A percentile compares a stretch with the other conserved stretches of the same genome.
phyloP scores from a whole-genome alignment of 1,284 basidiomycete species.

The Cryptococcus sp. region DNA sequence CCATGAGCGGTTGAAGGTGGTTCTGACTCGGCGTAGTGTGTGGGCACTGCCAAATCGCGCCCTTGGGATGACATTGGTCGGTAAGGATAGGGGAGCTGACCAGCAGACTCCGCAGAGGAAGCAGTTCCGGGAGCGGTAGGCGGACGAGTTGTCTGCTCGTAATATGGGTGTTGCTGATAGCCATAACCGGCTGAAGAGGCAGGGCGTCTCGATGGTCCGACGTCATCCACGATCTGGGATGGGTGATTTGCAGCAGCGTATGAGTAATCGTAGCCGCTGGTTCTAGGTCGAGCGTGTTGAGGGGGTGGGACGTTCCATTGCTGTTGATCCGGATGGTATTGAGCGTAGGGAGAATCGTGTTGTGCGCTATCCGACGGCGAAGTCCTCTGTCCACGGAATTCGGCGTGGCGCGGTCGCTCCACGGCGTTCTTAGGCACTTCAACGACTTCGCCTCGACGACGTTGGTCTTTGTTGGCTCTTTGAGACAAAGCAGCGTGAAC shows the following conservation, averaged over 20 bases:
- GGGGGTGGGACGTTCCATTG: constrained; percentile 25
- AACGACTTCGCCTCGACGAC: constrained; percentile 51
- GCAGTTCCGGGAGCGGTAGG: constrained; percentile 34
- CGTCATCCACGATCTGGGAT: constrained; percentile 23
- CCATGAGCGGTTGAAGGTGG: constrained; percentile 47
- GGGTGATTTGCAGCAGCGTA: constrained; percentile 23
- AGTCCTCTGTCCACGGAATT: constrained; percentile 21
- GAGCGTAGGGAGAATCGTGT: constrained; percentile 29
- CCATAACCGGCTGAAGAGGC: constrained; percentile 36
- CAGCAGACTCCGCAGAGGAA: constrained; percentile 28
- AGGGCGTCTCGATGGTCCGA: constrained; percentile 42
- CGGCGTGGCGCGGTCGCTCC: constrained; percentile 41
- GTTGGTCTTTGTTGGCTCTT: constrained; percentile 53
- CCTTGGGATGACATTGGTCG: constrained; percentile 47
- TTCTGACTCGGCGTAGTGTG: constrained; percentile 49
- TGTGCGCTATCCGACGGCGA: constrained; percentile 5
- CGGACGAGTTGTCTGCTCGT: constrained; percentile 32
- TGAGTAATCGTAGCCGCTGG: constrained; percentile 40
- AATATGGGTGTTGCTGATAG: constrained; percentile 30
- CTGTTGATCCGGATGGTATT: constrained; percentile 16
- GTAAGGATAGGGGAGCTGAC: constrained; percentile 42
- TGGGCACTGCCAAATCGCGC: constrained; percentile 39
- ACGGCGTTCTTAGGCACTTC: constrained; percentile 52
- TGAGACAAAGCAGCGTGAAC: constrained; percentile 74
- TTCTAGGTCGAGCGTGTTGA: constrained; percentile 34